Conservation (phyloP, 306 rosid genomes). For the Inga laurina region DNA sequence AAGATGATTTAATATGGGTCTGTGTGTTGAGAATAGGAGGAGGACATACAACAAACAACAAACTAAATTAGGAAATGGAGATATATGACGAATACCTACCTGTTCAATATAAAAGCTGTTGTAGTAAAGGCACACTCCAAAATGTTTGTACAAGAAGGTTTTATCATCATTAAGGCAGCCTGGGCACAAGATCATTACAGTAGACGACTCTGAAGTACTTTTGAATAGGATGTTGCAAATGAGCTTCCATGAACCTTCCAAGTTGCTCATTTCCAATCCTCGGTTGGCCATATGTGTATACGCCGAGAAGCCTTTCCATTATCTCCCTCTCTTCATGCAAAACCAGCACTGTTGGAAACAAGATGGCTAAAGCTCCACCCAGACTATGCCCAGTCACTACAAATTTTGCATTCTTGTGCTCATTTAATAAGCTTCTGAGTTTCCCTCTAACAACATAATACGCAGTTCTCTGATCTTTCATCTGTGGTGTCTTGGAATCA, state of each 20-base stretch:
- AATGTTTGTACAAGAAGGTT: slow-evolving; percentile 71
- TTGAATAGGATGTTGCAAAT: slow-evolving; percentile 44
- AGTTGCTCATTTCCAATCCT: slow-evolving; percentile 65
- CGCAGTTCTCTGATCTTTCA: slow-evolving; percentile 51
- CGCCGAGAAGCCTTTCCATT: slow-evolving; percentile 61
- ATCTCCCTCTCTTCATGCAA: slow-evolving; percentile 58
- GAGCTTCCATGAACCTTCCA: slow-evolving; percentile 65
- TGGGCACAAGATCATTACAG: slow-evolving; percentile 78
- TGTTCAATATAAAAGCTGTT: slow-evolving; percentile 56
- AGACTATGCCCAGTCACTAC: slow-evolving; percentile 80
- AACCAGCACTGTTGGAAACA: slow-evolving; percentile 69
- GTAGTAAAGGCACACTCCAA: slow-evolving; percentile 74
- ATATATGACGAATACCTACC: slow-evolving; percentile 39
- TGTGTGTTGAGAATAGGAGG: neutral
- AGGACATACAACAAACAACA: slow-evolving; percentile 1
- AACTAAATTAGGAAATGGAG: slow-evolving; percentile 6
- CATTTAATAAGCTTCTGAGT: slow-evolving; percentile 57
- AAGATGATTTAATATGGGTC: neutral
- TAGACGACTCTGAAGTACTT: slow-evolving; percentile 79
- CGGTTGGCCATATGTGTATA: slow-evolving; percentile 86
- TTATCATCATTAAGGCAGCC: slow-evolving; percentile 75
- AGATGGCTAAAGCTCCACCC: slow-evolving; percentile 77
- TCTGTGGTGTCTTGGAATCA: slow-evolving; percentile 36
- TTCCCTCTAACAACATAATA: slow-evolving; percentile 51
- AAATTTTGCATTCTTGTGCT: slow-evolving; percentile 71